A percentile compares a stretch with the other conserved stretches of the same genome.
phyloP scores from a whole-genome alignment of 1,139 yeast genomes.

The Debaryomycetaceae sp. region DNA sequence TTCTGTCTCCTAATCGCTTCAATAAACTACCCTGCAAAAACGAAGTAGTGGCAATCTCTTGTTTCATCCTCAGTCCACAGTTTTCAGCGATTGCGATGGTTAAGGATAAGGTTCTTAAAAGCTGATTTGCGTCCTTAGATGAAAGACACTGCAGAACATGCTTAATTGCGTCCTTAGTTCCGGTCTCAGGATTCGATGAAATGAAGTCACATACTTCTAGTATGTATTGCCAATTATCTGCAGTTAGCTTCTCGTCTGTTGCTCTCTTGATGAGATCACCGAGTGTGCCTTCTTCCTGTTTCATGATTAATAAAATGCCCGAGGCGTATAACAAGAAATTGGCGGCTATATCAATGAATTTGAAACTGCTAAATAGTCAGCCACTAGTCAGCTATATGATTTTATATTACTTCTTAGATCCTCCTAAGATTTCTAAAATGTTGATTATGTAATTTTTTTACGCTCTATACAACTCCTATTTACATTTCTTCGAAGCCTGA shows the following conservation, averaged over 20 bases:
- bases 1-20: conserved; percentile 51
- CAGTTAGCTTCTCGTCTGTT: conserved; percentile 77
- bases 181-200: conserved; percentile 64
- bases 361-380: no score
- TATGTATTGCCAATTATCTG: conserved; percentile 83
- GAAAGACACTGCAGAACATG: conserved; percentile 52
- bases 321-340: no score
- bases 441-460: not conserved
- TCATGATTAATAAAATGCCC: not conserved
- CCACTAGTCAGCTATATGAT: no score
- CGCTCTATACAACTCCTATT: no score
- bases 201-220: conserved; percentile 83
- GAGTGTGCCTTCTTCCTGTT: conserved; percentile 4
- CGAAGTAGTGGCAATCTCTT: conserved; percentile 69
- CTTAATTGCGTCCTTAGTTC: conserved; percentile 50
- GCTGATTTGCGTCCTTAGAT: conserved; percentile 74
- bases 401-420: no score
- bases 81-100: conserved; percentile 82
- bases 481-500: no score
- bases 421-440: no score
- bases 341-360: no score
- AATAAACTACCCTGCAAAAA: conserved; percentile 57
- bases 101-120: conserved; percentile 68
- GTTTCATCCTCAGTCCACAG: conserved; percentile 85
- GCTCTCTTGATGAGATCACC: conserved; percentile 49